Conservation (phyloP, 2,329 filamentous ascomycete genomes). For the Penicillium freii region DNA sequence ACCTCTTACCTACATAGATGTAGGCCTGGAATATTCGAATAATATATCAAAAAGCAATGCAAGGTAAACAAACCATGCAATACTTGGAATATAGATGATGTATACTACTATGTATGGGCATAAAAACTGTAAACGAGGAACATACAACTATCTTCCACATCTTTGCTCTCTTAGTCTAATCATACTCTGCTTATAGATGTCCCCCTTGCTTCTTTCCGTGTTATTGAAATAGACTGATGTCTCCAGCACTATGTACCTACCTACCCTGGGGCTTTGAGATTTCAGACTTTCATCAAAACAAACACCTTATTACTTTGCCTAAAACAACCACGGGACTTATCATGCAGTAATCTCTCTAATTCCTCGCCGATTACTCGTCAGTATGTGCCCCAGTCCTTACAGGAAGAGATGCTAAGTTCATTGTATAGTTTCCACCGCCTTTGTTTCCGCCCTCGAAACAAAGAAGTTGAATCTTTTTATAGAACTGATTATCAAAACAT, state of each 20-base stretch:
- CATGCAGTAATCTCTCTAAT: not conserved
- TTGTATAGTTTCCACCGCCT: not conserved
- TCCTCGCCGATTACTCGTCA: not conserved
- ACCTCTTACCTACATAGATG: not conserved
- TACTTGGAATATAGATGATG: not conserved
- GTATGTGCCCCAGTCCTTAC: not conserved
- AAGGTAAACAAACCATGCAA: too few species aligned
- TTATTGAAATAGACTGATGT: not conserved
- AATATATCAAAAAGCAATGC: too few species aligned
- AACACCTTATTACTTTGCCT: not conserved
- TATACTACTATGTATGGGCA: not conserved
- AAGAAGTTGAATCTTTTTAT: constrained; percentile 1
- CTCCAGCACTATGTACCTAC: not conserved
- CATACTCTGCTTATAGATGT: not conserved
- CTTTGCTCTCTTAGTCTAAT: not conserved
- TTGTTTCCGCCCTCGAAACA: not conserved
- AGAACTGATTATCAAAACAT: not conserved
- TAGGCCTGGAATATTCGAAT: too few species aligned
- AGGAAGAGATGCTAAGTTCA: not conserved
- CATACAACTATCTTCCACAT: not conserved
- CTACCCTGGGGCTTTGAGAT: not conserved
- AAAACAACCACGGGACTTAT: not conserved
- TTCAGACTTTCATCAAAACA: not conserved
- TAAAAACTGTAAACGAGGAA: not conserved
- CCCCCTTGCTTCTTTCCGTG: not conserved